Percentiles rank a stretch among this genome's conserved stretches.
phyloP scores from a whole-genome alignment of 2,329 filamentous ascomycete genomes.

The Acrocalymma vagum region DNA sequence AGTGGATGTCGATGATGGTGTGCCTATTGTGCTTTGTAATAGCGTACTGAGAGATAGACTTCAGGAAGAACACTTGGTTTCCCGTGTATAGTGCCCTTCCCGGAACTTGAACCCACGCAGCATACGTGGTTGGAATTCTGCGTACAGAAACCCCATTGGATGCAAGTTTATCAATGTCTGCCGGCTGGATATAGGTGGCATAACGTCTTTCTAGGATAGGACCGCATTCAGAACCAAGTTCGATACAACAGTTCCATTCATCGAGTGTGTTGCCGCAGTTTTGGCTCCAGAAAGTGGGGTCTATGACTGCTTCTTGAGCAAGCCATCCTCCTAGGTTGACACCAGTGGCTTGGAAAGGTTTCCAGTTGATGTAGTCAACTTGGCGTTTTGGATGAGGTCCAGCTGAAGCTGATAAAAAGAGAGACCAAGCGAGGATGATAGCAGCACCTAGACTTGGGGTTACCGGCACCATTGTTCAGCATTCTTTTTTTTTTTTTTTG shows the following conservation, averaged over 20 bases:
- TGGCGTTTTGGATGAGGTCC: no score
- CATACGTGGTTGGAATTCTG: conserved; percentile 48
- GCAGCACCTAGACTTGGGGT: no score
- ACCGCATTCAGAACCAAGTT: conserved; percentile 37
- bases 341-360: conserved; percentile 22
- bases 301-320: conserved; percentile 36
- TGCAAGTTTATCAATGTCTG: conserved; percentile 44
- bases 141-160: conserved; percentile 40
- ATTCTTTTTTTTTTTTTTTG: no score
- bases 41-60: conserved; percentile 43
- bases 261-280: conserved; percentile 33
- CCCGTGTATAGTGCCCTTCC: conserved; percentile 43
- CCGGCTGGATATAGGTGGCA: conserved; percentile 37
- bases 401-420: no score
- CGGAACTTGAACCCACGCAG: conserved; percentile 47
- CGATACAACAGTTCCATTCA: conserved; percentile 45
- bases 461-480: no score
- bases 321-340: conserved; percentile 46
- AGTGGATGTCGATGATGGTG: conserved; percentile 45
- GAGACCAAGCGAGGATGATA: no score
- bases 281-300: conserved; percentile 35
- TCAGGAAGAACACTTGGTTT: conserved; percentile 39
- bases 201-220: conserved; percentile 40
- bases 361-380: conserved; percentile 23
- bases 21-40: conserved; percentile 48